Base-by-base conservation (phyloP, 139 green algal species). In the Ettlia oleoabundans region DNA sequence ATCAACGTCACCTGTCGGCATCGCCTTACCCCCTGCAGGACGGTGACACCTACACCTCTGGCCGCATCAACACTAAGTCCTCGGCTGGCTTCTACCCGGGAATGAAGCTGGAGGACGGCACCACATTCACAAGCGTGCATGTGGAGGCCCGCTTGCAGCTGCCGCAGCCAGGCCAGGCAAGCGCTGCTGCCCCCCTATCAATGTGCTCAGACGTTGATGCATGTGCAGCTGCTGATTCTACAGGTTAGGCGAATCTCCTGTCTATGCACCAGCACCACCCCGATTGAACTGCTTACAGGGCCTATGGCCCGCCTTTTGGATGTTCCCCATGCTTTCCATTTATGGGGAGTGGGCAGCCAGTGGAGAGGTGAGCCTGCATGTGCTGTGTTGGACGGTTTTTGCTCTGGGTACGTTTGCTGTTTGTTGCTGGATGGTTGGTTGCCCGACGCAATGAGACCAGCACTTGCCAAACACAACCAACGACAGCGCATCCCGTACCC, bases 221-320 rank as follows among this genome's bases (percentile, higher is more conserved):
- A n/a, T n/a, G n/a, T n/a, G n/a, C n/a, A n/a, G n/a, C n/a, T n/a
- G n/a, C n/a, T n/a, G n/a, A n/a, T n/a, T n/a, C n/a, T n/a, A n/a
- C n/a, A n/a, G n/a, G n/a, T n/a, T n/a, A n/a, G n/a, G n/a, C n/a
- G n/a, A n/a, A n/a, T n/a, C n/a, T n/a, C n/a, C n/a, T n/a, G n/a
- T n/a, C n/a, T n/a, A n/a, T n/a, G n/a, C n/a, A n/a, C n/a, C n/a
- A n/a, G n/a, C n/a, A n/a, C n/a, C n/a, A n/a, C n/a, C n/a, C n/a
- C n/a, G n/a, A n/a, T n/a, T n/a, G n/a, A n/a, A n/a, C n/a, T n/a
- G n/a, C n/a, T n/a, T n/a, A n/a, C n/a, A n/a, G 22, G 86, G 86
- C 1, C 38, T 83, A 38, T 89, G 86, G 86, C 82, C 75, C 13
- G 86, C 86, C 1, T 89, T 86, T n/a, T 89, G 86, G 86, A 68